These are phyloP conservation scores for Arachnopeziza araneosa DNA, from an alignment of 2,329 filamentous ascomycete genomes.

Conservation along the genomic window DNA sequence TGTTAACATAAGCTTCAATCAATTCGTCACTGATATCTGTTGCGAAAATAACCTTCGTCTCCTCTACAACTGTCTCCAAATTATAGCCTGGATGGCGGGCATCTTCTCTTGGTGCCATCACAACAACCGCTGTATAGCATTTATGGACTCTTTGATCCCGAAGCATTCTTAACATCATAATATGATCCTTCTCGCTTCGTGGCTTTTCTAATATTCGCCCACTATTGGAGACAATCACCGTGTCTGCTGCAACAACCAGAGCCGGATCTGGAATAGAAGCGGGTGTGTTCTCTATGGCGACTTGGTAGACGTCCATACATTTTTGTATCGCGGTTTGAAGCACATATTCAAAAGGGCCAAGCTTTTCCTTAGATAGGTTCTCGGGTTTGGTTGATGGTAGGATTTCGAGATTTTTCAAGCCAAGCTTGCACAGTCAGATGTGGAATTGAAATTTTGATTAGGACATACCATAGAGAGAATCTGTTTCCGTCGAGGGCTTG, in stretches of 20 bases:
- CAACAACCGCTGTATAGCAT: constrained; percentile 79
- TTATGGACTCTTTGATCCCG: constrained; percentile 73
- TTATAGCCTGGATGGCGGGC: constrained; percentile 81
- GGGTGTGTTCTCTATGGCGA: constrained; percentile 34
- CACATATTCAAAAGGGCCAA: constrained; percentile 87
- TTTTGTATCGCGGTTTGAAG: constrained; percentile 80
- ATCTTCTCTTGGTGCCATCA: constrained; percentile 76
- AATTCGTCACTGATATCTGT: constrained; percentile 71
- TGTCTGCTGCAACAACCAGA: constrained; percentile 86
- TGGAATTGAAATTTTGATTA: not conserved
- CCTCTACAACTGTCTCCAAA: constrained; percentile 75
- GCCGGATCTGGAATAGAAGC: constrained; percentile 57
- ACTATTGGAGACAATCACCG: constrained; percentile 71
- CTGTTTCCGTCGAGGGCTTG: constrained; percentile 77
- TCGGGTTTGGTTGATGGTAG: constrained; percentile 79
- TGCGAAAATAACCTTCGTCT: constrained; percentile 88
- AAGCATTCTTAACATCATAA: constrained; percentile 75
- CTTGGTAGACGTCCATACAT: constrained; percentile 59
- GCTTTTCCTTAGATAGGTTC: constrained; percentile 68
- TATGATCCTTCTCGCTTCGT: constrained; percentile 71
- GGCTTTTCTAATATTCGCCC: constrained; percentile 91
- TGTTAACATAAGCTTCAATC: constrained; percentile 74
- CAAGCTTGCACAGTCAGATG: constrained; percentile 50
- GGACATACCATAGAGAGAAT: constrained; percentile 63
- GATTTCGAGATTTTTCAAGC: constrained; percentile 76